Percentiles rank a stretch among this genome's conserved stretches.
phyloP scores from a whole-genome alignment of 73 alveolate genomes.

The Blepharisma stoltei region DNA sequence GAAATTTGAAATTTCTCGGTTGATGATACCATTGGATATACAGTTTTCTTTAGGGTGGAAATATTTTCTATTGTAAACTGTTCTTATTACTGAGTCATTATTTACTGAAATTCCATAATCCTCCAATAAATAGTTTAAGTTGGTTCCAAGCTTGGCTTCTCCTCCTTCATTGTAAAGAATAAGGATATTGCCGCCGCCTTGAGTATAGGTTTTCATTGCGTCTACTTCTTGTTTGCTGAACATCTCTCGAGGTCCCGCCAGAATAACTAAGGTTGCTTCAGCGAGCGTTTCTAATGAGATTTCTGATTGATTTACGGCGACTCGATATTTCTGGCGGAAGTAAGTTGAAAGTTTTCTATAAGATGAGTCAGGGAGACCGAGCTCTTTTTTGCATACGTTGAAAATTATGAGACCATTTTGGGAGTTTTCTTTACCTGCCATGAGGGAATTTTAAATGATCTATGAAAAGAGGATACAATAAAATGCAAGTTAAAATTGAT shows the following conservation, averaged over 20 bases:
- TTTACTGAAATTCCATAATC: slow-evolving; percentile 81
- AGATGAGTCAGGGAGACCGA: too few species aligned
- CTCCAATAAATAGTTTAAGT: slow-evolving; percentile 80
- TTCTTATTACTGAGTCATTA: slow-evolving; percentile 88
- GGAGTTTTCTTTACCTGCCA: too few species aligned
- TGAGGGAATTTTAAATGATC: too few species aligned
- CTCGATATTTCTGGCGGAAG: too few species aligned
- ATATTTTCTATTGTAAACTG: slow-evolving; percentile 76
- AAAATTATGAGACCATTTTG: too few species aligned
- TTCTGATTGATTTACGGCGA: slow-evolving; percentile 2
- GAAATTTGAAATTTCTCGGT: slow-evolving; percentile 45
- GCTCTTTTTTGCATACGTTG: too few species aligned
- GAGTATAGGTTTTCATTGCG: slow-evolving; percentile 73
- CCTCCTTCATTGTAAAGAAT: slow-evolving; percentile 90
- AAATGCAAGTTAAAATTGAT: too few species aligned
- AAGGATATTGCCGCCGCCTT: slow-evolving; percentile 82
- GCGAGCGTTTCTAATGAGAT: slow-evolving; percentile 42
- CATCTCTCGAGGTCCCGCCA: slow-evolving; percentile 53
- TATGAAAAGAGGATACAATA: too few species aligned
- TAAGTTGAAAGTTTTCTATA: too few species aligned
- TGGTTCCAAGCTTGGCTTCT: slow-evolving; percentile 72
- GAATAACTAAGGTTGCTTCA: slow-evolving; percentile 44
- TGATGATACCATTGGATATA: slow-evolving; percentile 71
- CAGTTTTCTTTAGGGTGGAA: slow-evolving; percentile 93
- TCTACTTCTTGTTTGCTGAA: slow-evolving; percentile 66